Conservation (phyloP, 306 rosid species). For the Malus orientalis region DNA sequence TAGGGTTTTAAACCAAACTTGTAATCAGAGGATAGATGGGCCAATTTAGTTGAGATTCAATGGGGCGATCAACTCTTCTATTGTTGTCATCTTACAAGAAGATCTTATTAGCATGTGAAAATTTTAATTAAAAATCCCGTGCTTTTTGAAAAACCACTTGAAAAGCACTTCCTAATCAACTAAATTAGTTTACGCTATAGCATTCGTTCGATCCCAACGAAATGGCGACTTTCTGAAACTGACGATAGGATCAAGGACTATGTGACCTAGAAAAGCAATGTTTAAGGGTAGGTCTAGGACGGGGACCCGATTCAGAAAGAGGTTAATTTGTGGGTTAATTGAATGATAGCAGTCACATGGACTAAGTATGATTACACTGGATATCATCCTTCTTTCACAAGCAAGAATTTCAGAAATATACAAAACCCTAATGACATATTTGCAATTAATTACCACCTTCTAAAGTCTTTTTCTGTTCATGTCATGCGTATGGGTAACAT, state of each 20-base stretch:
- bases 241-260: background rate
- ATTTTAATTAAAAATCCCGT: too few species aligned
- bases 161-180: too few species aligned
- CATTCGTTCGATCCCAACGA: too few species aligned
- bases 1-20: too few species aligned
- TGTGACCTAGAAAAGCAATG: background rate
- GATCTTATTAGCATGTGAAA: background rate
- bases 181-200: too few species aligned
- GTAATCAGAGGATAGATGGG: background rate
- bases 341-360: slow-evolving; percentile 37
- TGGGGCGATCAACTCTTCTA: background rate
- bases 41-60: background rate
- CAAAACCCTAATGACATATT: slow-evolving; percentile 8
- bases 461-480: background rate
- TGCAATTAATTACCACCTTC: background rate
- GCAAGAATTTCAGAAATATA: slow-evolving; percentile 12
- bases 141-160: too few species aligned
- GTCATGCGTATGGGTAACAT: background rate
- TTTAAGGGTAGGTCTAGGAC: background rate
- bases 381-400: slow-evolving; percentile 20
- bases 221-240: background rate
- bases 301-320: slow-evolving; percentile 11
- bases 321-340: background rate
- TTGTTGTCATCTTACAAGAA: background rate
- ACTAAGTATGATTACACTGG: background rate